These are phyloP conservation scores for Lathyrus oleraceus DNA, from an alignment of 306 rosid genomes.

Conservation along the genomic window DNA sequence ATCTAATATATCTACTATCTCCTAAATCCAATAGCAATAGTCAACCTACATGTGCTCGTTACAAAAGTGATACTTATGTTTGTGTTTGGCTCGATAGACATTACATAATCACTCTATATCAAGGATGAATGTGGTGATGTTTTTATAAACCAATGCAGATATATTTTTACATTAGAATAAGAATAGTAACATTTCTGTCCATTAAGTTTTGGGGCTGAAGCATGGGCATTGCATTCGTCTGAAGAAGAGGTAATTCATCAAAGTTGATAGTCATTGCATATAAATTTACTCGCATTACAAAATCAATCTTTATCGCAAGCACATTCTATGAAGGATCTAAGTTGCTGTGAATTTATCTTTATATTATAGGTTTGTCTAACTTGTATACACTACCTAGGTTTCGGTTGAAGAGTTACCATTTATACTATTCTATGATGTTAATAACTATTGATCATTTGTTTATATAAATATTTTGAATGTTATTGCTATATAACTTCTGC, in stretches of 20 bases:
- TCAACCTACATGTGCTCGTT: background rate
- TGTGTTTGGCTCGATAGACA: background rate
- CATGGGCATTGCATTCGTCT: background rate
- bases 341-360: background rate
- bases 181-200: background rate
- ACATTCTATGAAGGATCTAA: background rate
- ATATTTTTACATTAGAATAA: background rate
- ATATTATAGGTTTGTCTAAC: background rate
- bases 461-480: background rate
- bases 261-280: background rate
- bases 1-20: slow-evolving; percentile 11
- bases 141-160: slow-evolving; percentile 8
- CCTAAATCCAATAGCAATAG: slow-evolving; percentile 25
- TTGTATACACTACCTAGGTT: background rate
- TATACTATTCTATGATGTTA: background rate
- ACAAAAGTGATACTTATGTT: background rate
- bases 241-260: background rate
- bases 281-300: background rate
- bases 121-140: background rate
- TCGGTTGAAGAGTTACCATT: slow-evolving; percentile 5
- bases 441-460: background rate
- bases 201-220: background rate
- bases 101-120: slow-evolving; percentile 6
- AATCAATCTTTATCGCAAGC: background rate
- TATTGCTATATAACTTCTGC: background rate